A percentile compares a stretch with the other conserved stretches of the same genome.
Evolutionary conservation across 805 yeast species (phyloP).

Genomic region (Barnettozyma botsteinii): DNA sequence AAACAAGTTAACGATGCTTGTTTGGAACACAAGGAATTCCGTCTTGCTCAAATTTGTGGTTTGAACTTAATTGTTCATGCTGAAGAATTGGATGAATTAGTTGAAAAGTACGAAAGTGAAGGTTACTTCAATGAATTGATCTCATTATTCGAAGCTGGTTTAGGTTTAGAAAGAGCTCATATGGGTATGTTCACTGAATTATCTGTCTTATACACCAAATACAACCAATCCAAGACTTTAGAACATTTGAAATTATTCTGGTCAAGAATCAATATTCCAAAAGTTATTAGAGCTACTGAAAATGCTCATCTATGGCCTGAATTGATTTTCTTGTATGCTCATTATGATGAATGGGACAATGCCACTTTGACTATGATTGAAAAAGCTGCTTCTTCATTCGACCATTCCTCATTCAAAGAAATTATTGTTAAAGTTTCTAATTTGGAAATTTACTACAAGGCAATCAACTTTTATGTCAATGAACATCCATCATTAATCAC

Average conservation of each 20-base stretch:
- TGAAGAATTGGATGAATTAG: conserved; percentile 90
- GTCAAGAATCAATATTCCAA: conserved; percentile 97
- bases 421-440: conserved; percentile 91
- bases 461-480: conserved; percentile 87
- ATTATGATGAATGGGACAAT: conserved; percentile 98
- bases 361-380: conserved; percentile 97
- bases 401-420: conserved; percentile 91
- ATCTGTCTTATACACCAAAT: conserved; percentile 85
- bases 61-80: conserved; percentile 95
- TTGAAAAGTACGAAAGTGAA: conserved; percentile 75
- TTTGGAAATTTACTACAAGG: conserved; percentile 94
- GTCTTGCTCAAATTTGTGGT: conserved; percentile 98
- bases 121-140: conserved; percentile 92
- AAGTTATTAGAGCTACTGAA: conserved; percentile 91
- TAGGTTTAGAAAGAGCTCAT: conserved; percentile 96
- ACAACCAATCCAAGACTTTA: conserved; percentile 84
- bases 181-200: conserved; percentile 99
- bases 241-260: conserved; percentile 96
- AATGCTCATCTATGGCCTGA: conserved; percentile 95
- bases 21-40: conserved; percentile 89
- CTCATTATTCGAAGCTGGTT: conserved; percentile 89
- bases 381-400: conserved; percentile 86
- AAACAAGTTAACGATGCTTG: conserved; percentile 96
- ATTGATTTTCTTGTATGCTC: conserved; percentile 91
- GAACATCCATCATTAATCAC: conserved; percentile 89